These are phyloP conservation scores for Lactarius hengduanensis DNA, from an alignment of 768 basidiomycete genomes.

Conservation along the genomic window DNA sequence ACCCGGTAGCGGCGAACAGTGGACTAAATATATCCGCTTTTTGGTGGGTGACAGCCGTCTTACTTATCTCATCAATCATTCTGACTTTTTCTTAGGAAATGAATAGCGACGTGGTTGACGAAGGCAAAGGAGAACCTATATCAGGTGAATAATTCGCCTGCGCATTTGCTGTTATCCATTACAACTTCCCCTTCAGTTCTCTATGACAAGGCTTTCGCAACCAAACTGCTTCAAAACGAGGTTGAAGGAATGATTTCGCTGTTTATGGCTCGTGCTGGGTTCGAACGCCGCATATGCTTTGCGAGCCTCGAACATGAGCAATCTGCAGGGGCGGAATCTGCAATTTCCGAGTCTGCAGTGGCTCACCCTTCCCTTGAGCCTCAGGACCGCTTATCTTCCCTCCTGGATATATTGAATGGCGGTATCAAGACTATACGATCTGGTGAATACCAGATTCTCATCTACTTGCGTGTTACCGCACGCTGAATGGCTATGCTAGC, in stretches of 20 bases:
- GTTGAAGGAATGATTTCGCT: constrained; percentile 26
- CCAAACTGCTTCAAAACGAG: constrained; percentile 25
- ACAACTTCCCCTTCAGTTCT: constrained; percentile 7
- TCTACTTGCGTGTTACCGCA: background rate
- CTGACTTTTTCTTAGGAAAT: constrained; percentile 4
- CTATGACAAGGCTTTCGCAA: constrained; percentile 26
- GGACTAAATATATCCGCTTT: constrained; percentile 74
- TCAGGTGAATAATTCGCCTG: constrained; percentile 6
- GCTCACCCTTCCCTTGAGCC: constrained; percentile 32
- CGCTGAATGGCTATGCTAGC: constrained; percentile 39
- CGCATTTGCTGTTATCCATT: background rate
- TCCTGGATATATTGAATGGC: constrained; percentile 45
- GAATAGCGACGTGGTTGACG: constrained; percentile 22
- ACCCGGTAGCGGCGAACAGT: constrained; percentile 73
- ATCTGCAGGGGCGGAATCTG: constrained; percentile 2
- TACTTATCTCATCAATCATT: background rate
- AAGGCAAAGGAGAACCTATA: constrained; percentile 21
- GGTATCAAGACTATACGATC: constrained; percentile 21
- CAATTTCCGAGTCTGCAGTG: constrained; percentile 20
- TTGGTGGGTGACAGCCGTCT: constrained; percentile 43
- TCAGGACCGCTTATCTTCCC: constrained; percentile 48
- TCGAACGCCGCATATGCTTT: constrained; percentile 23
- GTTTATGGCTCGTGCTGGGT: constrained; percentile 26
- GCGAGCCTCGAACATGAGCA: constrained; percentile 9
- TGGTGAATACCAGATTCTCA: constrained; percentile 13